These are phyloP conservation scores for Azolla pinnata DNA, from an alignment of 75 land plant genomes.

Conservation along the genomic window DNA sequence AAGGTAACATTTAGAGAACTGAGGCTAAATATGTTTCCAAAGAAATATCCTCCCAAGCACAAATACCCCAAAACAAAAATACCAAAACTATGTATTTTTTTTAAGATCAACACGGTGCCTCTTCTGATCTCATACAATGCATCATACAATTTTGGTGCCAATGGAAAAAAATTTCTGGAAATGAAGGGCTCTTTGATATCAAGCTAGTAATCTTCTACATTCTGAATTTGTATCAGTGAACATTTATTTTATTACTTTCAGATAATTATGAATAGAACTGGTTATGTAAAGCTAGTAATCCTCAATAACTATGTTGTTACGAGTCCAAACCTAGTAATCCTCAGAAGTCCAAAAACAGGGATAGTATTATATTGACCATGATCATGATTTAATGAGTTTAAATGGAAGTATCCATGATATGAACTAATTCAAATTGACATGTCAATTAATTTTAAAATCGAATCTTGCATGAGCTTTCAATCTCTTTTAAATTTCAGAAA, in stretches of 20 bases:
- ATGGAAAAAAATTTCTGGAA: background rate
- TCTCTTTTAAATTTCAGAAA: background rate
- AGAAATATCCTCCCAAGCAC: background rate
- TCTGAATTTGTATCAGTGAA: background rate
- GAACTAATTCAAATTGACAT: background rate
- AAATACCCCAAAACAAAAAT: background rate
- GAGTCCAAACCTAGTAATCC: background rate
- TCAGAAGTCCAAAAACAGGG: background rate
- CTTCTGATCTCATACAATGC: background rate
- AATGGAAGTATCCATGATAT: background rate
- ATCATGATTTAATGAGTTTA: background rate
- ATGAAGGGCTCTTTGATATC: background rate
- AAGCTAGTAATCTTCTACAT: background rate
- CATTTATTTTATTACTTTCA: background rate
- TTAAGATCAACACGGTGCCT: no score
- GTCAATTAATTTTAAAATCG: background rate
- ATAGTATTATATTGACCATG: background rate
- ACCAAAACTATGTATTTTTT: no score
- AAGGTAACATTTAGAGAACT: no score
- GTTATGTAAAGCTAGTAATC: background rate
- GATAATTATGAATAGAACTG: no score
- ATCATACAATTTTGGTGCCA: background rate
- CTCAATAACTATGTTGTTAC: background rate
- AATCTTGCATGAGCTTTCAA: background rate
- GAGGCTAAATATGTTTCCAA: no score